These are phyloP conservation scores for Fraxinus americana DNA, from an alignment of 257 asterid species.

Conservation along the genomic window DNA sequence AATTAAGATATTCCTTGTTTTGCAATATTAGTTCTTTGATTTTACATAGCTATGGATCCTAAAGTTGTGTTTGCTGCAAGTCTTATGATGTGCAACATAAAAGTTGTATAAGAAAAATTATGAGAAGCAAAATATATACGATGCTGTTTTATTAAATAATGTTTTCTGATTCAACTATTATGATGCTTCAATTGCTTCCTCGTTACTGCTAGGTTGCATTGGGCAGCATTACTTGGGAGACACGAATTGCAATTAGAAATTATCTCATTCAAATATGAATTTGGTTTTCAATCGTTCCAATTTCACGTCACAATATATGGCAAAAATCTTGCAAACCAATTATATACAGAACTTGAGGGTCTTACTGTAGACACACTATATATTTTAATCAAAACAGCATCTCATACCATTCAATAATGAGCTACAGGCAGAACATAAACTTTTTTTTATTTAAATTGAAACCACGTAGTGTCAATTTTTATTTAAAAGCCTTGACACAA, in stretches of 20 bases:
- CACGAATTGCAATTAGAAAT: not conserved
- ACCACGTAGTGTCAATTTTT: not conserved
- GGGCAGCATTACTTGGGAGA: not conserved
- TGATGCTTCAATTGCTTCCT: not conserved
- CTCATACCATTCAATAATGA: not conserved
- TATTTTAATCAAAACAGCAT: not conserved
- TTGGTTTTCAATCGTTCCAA: not conserved
- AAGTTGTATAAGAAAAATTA: not conserved
- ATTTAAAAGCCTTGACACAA: no score
- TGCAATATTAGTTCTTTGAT: not conserved
- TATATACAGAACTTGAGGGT: not conserved
- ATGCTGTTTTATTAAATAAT: not conserved
- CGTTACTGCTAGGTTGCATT: not conserved
- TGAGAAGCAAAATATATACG: not conserved
- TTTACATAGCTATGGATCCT: not conserved
- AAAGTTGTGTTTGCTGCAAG: not conserved
- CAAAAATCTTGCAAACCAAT: not conserved
- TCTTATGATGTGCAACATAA: not conserved
- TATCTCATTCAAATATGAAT: not conserved
- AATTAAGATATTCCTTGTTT: not conserved
- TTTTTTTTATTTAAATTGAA: no score
- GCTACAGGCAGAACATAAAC: not conserved
- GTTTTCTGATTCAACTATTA: not conserved
- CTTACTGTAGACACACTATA: not conserved
- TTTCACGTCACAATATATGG: not conserved